Evolutionary conservation across 495 filamentous ascomycete species (phyloP).

Genomic region (Tetracladium marchalianum): DNA sequence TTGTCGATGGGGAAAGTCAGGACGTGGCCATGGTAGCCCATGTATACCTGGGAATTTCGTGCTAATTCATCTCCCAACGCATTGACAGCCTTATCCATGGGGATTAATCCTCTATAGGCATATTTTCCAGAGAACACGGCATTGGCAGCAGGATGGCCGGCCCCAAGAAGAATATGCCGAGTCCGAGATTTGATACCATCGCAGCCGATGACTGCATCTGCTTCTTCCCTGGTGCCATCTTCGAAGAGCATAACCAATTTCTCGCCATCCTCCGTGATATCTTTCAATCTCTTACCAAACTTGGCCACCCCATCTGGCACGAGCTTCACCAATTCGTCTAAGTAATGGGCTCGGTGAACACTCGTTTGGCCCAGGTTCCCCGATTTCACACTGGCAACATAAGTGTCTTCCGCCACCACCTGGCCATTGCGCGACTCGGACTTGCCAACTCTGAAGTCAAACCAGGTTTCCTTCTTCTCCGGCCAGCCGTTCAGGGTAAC

Average conservation of each 20-base stretch:
- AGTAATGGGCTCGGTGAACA: slow-evolving; percentile 45
- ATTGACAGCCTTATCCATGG: slow-evolving; percentile 42
- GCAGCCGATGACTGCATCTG: slow-evolving; percentile 45
- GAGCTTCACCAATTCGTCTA: slow-evolving; percentile 46
- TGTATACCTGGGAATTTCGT: slow-evolving; percentile 40
- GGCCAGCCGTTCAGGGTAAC: slow-evolving; percentile 13
- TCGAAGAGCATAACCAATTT: slow-evolving; percentile 37
- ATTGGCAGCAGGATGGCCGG: slow-evolving; percentile 18
- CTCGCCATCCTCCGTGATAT: slow-evolving; percentile 7
- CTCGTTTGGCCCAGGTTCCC: slow-evolving; percentile 14
- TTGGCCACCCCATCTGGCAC: slow-evolving; percentile 33
- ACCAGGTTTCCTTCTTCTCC: slow-evolving; percentile 15
- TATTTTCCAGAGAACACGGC: slow-evolving; percentile 38
- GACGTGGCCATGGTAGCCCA: slow-evolving; percentile 46
- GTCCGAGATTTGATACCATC: slow-evolving; percentile 47
- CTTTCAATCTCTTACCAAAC: slow-evolving; percentile 28
- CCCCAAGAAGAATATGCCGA: slow-evolving; percentile 30
- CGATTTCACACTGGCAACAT: slow-evolving; percentile 5
- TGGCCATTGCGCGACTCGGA: not conserved
- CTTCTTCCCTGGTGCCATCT: slow-evolving; percentile 40
- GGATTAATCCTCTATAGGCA: slow-evolving; percentile 41
- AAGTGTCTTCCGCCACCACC: slow-evolving; percentile 9
- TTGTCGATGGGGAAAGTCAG: slow-evolving; percentile 57
- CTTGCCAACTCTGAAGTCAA: slow-evolving; percentile 14
- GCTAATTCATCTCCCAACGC: slow-evolving; percentile 40